phyloP scores from a whole-genome alignment of 495 filamentous ascomycete species.

The Trichoderma orchidacearum region DNA sequence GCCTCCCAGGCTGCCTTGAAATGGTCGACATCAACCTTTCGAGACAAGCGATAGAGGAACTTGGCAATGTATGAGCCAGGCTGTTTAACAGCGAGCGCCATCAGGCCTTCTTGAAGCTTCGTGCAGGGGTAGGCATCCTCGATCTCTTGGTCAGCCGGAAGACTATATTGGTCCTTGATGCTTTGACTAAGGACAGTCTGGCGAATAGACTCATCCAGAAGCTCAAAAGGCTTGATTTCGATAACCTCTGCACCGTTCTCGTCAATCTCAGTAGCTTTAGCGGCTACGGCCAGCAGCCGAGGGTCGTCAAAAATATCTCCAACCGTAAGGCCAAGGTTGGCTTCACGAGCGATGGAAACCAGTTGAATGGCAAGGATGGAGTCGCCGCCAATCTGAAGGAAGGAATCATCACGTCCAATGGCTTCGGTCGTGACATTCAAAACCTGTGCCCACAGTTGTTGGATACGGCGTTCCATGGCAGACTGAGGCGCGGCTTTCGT shows the following conservation, averaged over 20 bases:
- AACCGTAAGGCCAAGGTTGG: background rate
- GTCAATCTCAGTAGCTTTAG: background rate
- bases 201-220: background rate
- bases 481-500: slow-evolving; percentile 20
- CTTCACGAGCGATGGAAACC: slow-evolving; percentile 21
- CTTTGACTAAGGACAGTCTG: slow-evolving; percentile 22
- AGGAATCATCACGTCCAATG: slow-evolving; percentile 27
- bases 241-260: background rate
- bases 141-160: background rate
- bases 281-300: background rate
- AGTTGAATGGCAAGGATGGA: slow-evolving; percentile 24
- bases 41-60: background rate
- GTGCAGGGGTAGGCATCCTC: background rate
- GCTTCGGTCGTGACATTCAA: slow-evolving; percentile 20
- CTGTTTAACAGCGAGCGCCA: slow-evolving; percentile 20
- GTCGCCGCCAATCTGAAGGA: slow-evolving; percentile 30
- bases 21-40: background rate
- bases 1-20: background rate
- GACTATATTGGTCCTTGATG: slow-evolving; percentile 12
- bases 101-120: slow-evolving; percentile 14
- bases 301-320: background rate
- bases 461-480: slow-evolving; percentile 26
- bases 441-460: slow-evolving; percentile 26
- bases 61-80: slow-evolving; percentile 1
- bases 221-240: background rate